A percentile compares a stretch with the other conserved stretches of the same genome.
Conservation (phyloP, 768 basidiomycete genomes). For the Daedaleopsis nitida region DNA sequence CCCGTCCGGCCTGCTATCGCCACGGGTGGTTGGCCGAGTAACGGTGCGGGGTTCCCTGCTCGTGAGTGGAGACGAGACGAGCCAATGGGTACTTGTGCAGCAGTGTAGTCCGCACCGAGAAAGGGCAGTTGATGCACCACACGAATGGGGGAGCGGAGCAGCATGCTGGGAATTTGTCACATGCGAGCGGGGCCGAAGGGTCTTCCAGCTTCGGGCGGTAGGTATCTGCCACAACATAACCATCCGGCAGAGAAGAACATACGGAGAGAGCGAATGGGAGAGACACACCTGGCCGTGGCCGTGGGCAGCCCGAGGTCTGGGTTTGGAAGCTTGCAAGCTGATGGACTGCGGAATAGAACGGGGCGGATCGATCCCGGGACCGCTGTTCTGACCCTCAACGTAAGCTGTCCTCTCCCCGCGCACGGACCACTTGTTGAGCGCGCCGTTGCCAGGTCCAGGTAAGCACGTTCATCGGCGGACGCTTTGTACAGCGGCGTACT, state of each 20-base stretch:
- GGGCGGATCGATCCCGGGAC: constrained; percentile 8
- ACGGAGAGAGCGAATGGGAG: neutral
- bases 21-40: neutral
- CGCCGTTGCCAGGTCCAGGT: neutral
- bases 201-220: neutral
- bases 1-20: neutral
- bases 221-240: neutral
- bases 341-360: constrained; percentile 6
- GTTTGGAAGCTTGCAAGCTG: neutral
- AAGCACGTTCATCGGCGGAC: neutral
- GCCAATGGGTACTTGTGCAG: no score
- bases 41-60: neutral
- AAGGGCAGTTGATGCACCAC: no score
- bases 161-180: neutral
- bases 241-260: neutral
- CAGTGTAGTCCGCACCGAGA: no score
- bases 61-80: no score
- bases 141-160: no score
- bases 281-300: constrained; percentile 3
- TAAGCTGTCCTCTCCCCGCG: constrained; percentile 10
- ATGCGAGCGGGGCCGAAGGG: neutral
- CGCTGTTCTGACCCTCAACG: constrained; percentile 17
- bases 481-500: neutral
- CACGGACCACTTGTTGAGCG: constrained; percentile 16
- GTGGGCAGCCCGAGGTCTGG: neutral